Base-by-base conservation (phyloP, 1,284 basidiomycete species). In the Psilocybe mexicana region DNA sequence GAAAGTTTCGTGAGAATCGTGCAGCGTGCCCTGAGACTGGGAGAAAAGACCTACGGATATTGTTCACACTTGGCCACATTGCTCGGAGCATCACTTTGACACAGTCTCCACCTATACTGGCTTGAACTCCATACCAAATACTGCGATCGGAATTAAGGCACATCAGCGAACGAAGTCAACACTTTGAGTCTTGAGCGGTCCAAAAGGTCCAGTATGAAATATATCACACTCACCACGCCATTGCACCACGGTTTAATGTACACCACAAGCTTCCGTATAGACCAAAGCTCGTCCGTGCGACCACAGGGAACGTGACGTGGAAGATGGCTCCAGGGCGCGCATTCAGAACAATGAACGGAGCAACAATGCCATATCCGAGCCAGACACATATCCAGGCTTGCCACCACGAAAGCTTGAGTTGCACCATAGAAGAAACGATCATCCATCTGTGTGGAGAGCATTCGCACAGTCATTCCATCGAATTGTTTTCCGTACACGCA, bases 231-330 rank as follows among this genome's bases (percentile, higher is more conserved):
- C 53, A 90, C 80, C 87, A 88, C 18, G 88, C 85, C 86, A 92
- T 93, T 6, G 77, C 87, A 36, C 85, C 87, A 25, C 92, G 81
- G 72, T 92, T 92, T 72, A 94, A 87, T 1, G 90, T 84, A 57
- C 89, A 88, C 93, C 93, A 93, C 44, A 93, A 70, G 51, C 85
- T 87, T 11, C 92, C 92, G 76, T 85, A 92, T n/a, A 93, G 70
- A 12, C 93, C 93, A 68, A 94, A 94, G 55, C 85, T 88, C 11
- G 85, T 86, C 36, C 90, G 81, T 25, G 84, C 81, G 18, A 93
- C 88, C 30, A 92, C 86, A 1, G 92, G 92, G 72, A 94, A 95
- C 6, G 86, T 90, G 66, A 93, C 74, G 68, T 92, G 90, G 67
- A 86, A 86, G n/a, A 90, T 78, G 2, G 90, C 88, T 50, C 90